Percentiles rank a stretch among this genome's conserved stretches.
These are phyloP conservation scores for Peronosclerospora sorghi DNA, from an alignment of 352 stramenopile genomes.

Conservation along the genomic window DNA sequence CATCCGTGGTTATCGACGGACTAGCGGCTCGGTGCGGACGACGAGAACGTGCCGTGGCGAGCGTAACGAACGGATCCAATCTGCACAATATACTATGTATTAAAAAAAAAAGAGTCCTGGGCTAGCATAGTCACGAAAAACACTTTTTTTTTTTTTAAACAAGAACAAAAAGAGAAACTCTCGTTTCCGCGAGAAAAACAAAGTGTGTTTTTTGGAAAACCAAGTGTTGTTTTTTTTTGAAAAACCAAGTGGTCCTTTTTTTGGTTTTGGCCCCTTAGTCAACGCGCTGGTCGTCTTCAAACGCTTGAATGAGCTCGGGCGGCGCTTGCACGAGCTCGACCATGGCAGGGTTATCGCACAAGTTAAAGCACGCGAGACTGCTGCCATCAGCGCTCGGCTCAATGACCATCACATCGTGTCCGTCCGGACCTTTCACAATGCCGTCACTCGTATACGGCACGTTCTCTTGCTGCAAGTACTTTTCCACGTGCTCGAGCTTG, in stretches of 20 bases:
- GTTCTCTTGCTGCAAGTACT: constrained; percentile 53
- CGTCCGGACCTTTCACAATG: constrained; percentile 47
- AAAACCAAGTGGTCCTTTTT: neutral
- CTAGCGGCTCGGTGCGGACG: too few relatives aligned
- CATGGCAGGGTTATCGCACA: constrained; percentile 68
- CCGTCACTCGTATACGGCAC: constrained; percentile 46
- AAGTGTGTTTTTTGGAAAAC: too few relatives aligned
- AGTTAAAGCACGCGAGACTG: constrained; percentile 72
- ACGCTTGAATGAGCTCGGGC: constrained; percentile 66
- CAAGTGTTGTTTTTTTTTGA: neutral
- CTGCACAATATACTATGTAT: too few relatives aligned
- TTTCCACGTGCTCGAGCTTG: constrained; percentile 50
- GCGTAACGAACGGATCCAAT: too few relatives aligned
- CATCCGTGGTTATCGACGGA: constrained; percentile 78
- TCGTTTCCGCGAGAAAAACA: too few relatives aligned
- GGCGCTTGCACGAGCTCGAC: constrained; percentile 79
- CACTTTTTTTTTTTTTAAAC: too few relatives aligned
- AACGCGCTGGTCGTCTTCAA: constrained; percentile 41
- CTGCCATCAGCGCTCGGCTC: constrained; percentile 49
- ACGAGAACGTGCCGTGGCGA: too few relatives aligned
- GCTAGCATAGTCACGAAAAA: too few relatives aligned
- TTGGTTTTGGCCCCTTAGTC: neutral
- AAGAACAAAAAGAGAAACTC: too few relatives aligned
- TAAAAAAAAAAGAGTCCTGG: too few relatives aligned
- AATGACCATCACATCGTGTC: constrained; percentile 58